Conservation (phyloP, 768 basidiomycete genomes). For the Leucocoprinus sp. region DNA sequence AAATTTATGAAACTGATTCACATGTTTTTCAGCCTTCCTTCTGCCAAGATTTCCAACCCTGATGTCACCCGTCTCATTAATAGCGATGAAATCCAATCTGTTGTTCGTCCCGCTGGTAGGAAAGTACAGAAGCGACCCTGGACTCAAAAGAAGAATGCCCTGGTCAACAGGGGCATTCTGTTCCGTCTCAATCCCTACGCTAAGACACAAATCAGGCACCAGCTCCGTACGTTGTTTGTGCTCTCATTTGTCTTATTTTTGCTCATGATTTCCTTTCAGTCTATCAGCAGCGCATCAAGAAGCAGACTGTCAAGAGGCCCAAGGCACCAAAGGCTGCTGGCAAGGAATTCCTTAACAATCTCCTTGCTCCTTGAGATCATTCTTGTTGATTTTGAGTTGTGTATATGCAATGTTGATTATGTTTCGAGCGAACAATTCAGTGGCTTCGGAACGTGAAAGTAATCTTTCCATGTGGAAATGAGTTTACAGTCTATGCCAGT, state of each 20-base stretch:
- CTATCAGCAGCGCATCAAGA: constrained; percentile 70
- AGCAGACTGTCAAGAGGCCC: constrained; percentile 57
- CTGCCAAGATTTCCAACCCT: constrained; percentile 94
- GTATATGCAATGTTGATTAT: constrained; percentile 3
- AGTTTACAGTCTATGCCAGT: no score
- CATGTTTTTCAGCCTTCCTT: constrained; percentile 62
- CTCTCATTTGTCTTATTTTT: constrained; percentile 1
- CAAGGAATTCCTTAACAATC: constrained; percentile 75
- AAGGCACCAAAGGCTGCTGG: constrained; percentile 58
- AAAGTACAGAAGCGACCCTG: constrained; percentile 88
- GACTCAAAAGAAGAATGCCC: constrained; percentile 99
- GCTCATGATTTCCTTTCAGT: constrained; percentile 33
- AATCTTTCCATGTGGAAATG: no score
- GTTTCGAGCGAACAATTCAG: no score
- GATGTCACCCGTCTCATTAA: constrained; percentile 98
- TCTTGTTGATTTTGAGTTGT: constrained; percentile 1
- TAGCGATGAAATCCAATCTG: constrained; percentile 95
- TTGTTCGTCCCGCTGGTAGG: constrained; percentile 83
- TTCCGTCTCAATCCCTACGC: constrained; percentile 99
- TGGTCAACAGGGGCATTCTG: constrained; percentile 86
- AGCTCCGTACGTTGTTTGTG: constrained; percentile 57
- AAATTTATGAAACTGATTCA: not conserved
- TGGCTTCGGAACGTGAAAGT: no score
- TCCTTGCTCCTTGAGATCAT: constrained; percentile 70
- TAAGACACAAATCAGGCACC: constrained; percentile 85